A percentile compares a stretch with the other conserved stretches of the same genome.
Conservation (phyloP, 208 protist species). For the Leishmania amazonensis region DNA sequence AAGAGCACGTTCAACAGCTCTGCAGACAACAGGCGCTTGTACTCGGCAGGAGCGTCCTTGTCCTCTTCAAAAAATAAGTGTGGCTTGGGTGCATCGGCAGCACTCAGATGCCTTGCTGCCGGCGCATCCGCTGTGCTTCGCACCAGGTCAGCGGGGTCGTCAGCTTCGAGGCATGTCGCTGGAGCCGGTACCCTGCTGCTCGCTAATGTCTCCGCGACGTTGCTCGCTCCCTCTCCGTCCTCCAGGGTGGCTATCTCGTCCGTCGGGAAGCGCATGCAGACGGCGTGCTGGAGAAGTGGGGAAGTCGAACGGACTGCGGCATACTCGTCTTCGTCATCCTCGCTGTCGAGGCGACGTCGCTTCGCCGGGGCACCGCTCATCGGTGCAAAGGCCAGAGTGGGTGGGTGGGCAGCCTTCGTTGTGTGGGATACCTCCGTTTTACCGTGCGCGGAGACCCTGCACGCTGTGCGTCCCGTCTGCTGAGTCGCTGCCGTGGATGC, state of each 20-base stretch:
- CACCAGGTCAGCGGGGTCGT: background rate
- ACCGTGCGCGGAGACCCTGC: background rate
- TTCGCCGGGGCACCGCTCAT: constrained; percentile 15
- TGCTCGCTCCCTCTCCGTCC: background rate
- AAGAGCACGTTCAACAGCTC: constrained; percentile 53
- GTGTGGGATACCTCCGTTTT: background rate
- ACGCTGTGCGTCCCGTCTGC: background rate
- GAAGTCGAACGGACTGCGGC: constrained; percentile 16
- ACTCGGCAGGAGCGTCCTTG: constrained; percentile 59
- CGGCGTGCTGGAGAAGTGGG: constrained; percentile 42
- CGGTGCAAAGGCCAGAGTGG: no score
- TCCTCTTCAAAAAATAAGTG: constrained; percentile 37
- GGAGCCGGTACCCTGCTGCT: background rate
- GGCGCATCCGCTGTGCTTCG: background rate
- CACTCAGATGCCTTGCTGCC: background rate
- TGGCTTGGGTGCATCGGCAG: background rate
- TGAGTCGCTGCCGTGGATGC: background rate
- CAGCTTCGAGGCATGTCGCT: background rate
- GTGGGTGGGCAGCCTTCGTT: background rate
- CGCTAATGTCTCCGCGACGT: background rate
- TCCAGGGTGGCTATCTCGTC: constrained; percentile 14
- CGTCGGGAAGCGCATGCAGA: constrained; percentile 13
- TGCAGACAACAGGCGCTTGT: constrained; percentile 62
- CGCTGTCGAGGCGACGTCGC: constrained; percentile 63
- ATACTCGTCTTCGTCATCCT: constrained; percentile 81